Evolutionary conservation across 2,329 filamentous ascomycete species (phyloP), one percentile per base, ranked within the genome.

Genomic region (Calonectria montana): DNA sequence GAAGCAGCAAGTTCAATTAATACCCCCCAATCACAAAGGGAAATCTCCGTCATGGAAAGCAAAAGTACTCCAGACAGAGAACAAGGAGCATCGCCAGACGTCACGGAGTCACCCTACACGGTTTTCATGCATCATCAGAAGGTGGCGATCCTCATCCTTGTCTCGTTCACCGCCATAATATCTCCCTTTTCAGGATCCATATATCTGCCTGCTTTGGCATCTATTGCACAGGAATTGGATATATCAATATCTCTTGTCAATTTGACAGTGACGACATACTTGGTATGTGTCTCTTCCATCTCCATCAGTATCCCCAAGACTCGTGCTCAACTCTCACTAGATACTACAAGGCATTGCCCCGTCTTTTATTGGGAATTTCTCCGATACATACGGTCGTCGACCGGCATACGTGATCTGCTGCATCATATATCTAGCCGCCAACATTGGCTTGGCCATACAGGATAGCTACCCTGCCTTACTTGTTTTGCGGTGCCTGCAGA

Each of bases 401-500:
- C 81, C 82, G 0, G 82, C 85, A 18, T 87, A 85, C 68, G 81
- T 86, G 35, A 83, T 82, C 29, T 86, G 85, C 9, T 86, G 89
- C 45, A 43, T 80, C 41, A 82, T 89, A 15, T 89, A 88, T 70
- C 81, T 88, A 3, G 69, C 82, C 35, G 82, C 87, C 9, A 88
- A 87, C 67, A 80, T 88, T 27, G 83, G 80, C 0, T 80, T 89
- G 15, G 86, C 81, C 4, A 81, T 87, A 10, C 83, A 82, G 10
- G 80, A 81, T 2, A 86, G 83, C 57, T 87, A 86, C 73, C 78
- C 80, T 0, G 75, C 83, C 12, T 80, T 88, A 47, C 79, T 89
- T 69, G 77, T 85, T 13, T 85, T 88, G 48, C 82, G 87, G 35
- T 84, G 81, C 4, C 59, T 89, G 8, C 87, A 89, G 77, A 84